Evolutionary conservation across 371 early-diverging fungal genomes (phyloP).

Genomic region (Mortierella sp.): DNA sequence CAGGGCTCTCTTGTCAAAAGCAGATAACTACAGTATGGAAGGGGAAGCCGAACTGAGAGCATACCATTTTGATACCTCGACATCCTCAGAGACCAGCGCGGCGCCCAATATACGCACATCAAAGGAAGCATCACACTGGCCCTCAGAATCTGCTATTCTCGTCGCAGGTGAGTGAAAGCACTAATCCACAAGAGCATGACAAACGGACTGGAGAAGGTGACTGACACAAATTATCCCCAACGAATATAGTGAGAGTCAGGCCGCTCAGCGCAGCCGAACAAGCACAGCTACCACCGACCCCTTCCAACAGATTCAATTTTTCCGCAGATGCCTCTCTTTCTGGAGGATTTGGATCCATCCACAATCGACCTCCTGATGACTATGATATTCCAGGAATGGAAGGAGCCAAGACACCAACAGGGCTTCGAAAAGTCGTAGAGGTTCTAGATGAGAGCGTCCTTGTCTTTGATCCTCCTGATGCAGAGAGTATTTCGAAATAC

Average conservation of each 20-base stretch:
- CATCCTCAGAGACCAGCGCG: background rate
- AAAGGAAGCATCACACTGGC: constrained; percentile 34
- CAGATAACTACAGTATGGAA: background rate
- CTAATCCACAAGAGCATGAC: background rate
- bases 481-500: constrained; percentile 48
- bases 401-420: constrained; percentile 4
- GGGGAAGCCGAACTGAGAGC: background rate
- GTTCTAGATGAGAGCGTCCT: constrained; percentile 68
- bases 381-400: constrained; percentile 7
- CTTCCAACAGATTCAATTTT: constrained; percentile 50
- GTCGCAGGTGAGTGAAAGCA: constrained; percentile 34
- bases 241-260: constrained; percentile 63
- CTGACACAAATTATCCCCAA: background rate
- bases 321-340: constrained; percentile 46
- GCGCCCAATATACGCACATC: background rate
- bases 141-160: constrained; percentile 49
- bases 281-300: constrained; percentile 42
- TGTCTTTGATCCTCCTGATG: constrained; percentile 73
- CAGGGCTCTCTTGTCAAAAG: background rate
- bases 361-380: constrained; percentile 5
- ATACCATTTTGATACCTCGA: background rate
- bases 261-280: constrained; percentile 65
- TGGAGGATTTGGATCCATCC: constrained; percentile 5
- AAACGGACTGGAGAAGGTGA: too few relatives aligned
- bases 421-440: constrained; percentile 66